These are phyloP conservation scores for Viscum album DNA, from an alignment of 177 flowering plant species.

Conservation along the genomic window DNA sequence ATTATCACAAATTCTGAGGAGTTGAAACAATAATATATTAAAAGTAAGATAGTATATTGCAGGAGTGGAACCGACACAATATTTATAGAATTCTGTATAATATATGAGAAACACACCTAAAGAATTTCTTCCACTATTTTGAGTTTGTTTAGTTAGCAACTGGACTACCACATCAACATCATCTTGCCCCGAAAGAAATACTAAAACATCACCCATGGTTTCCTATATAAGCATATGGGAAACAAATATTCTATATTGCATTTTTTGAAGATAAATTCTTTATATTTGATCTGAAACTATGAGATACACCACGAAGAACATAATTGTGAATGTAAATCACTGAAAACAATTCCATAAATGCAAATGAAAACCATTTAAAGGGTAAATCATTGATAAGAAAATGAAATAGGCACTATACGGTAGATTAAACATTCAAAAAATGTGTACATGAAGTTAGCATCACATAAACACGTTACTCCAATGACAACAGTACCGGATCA, in stretches of 20 bases:
- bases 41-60: no score
- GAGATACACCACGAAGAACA: not conserved
- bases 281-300: not conserved
- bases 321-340: not conserved
- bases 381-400: not conserved
- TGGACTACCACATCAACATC: conserved; percentile 83
- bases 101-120: no score
- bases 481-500: conserved; percentile 44
- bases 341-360: not conserved
- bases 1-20: no score
- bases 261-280: not conserved
- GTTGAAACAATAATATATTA: no score
- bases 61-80: no score
- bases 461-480: not conserved
- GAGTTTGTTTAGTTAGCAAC: conserved; percentile 63
- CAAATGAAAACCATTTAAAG: not conserved
- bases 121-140: conserved; percentile 27
- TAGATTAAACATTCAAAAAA: not conserved
- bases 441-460: not conserved
- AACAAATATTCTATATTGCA: no score
- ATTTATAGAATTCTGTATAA: no score
- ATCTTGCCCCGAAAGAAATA: conserved; percentile 97
- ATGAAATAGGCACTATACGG: not conserved
- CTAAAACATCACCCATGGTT: conserved; percentile 81
- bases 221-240: conserved; percentile 25